Conservation (phyloP, 495 filamentous ascomycete genomes). For the Apodospora peruviana region DNA sequence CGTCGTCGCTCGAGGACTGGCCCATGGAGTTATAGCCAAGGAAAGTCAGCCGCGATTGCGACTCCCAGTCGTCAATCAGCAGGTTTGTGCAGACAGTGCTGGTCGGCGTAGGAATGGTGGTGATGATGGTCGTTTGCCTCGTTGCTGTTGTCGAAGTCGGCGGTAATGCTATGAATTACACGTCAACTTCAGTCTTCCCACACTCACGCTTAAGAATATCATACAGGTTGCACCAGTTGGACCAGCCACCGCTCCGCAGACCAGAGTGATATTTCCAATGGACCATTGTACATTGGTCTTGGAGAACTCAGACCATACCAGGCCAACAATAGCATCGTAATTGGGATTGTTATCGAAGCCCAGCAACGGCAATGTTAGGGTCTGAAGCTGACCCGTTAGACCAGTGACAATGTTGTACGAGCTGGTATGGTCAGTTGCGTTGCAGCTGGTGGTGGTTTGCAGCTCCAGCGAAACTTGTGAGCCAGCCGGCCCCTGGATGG, state of each 20-base stretch:
- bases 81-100: conserved; percentile 39
- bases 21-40: conserved; percentile 57
- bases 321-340: conserved; percentile 42
- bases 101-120: conserved; percentile 6
- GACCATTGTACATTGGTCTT: conserved; percentile 39
- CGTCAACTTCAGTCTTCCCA: not conserved
- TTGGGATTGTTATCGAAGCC: conserved; percentile 46
- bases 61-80: conserved; percentile 57
- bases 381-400: conserved; percentile 48
- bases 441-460: conserved; percentile 45
- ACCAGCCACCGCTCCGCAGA: conserved; percentile 30
- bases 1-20: conserved; percentile 54
- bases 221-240: conserved; percentile 18
- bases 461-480: conserved; percentile 48
- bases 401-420: conserved; percentile 38
- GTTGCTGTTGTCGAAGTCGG: conserved; percentile 10
- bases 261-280: conserved; percentile 47
- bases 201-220: not conserved
- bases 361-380: conserved; percentile 46
- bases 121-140: conserved; percentile 7
- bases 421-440: conserved; percentile 36
- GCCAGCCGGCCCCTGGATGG: conserved; percentile 47
- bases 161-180: not conserved
- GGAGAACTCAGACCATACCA: conserved; percentile 49
- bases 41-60: conserved; percentile 60